Base-by-base conservation (phyloP, 345 rosid species). In the Murraya koenigii region DNA sequence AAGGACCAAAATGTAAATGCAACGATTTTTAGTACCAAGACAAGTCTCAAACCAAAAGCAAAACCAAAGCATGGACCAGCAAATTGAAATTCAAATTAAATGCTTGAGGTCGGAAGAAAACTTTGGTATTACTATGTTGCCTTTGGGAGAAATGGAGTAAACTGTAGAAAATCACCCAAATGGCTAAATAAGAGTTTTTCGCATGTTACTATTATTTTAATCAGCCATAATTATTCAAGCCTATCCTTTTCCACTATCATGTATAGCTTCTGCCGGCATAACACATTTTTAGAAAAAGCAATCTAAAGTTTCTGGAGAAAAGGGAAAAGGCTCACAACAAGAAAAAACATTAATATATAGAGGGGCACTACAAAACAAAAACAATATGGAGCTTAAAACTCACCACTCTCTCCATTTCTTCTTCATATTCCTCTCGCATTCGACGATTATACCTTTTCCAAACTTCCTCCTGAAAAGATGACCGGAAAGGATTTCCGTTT, bases 341-440 rank as follows among this genome's bases (percentile, higher is more conserved):
- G 56, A 72, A 64, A 33, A 39, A 35, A 58, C 28, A 73, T 26
- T 22, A 28, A 58, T 13, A 44, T 58, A 23, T 36, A 58, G 13
- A 49, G 73, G 35, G 26, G 41, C 10, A 11, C 0, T 30, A 19
- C 52, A 74, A 17, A 54, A 26, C 69, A 77, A 30, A 58, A 35
- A 72, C 5, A 33, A 60, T 23, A n/a, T 25, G 56, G 23, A 75
- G 49, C 28, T 33, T 77, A 71, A 11, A 71, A 85, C 94, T 89
- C 81, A 95, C 99, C 84, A 96, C 95, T 91, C 99, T 92, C 88
- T 96, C 98, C 88, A 91, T 80, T 85, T 96, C 98, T 79, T 96
- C 97, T 84, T 96, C 99, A 54, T 91, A 96, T 78, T 91, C 98
- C 80, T 96, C 98, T 82, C 90, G 94, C 98, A 93, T 88, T 76